These are phyloP conservation scores for Penicillium canariense DNA, from an alignment of 495 filamentous ascomycete species.

Conservation along the genomic window DNA sequence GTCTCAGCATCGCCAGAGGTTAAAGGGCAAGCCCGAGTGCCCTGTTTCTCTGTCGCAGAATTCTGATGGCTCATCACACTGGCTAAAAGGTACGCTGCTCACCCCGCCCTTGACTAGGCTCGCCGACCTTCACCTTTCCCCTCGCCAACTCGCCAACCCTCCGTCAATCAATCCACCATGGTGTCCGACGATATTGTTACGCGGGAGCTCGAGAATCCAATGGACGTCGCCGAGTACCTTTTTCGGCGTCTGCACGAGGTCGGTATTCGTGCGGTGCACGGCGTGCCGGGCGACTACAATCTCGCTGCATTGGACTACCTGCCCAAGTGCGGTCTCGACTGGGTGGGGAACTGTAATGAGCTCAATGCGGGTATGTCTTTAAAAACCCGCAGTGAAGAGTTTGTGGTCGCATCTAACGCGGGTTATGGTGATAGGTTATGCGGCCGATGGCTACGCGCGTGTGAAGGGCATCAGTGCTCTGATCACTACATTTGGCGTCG, in stretches of 20 bases:
- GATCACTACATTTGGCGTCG: conserved; percentile 69
- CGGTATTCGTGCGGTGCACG: conserved; percentile 59
- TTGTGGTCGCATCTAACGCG: not conserved
- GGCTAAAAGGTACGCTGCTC: not conserved
- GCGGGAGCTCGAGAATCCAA: conserved; percentile 51
- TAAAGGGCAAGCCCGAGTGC: not conserved
- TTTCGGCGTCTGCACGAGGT: conserved; percentile 62
- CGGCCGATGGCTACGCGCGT: conserved; percentile 70
- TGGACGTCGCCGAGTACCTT: conserved; percentile 61
- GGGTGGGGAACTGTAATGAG: conserved; percentile 76
- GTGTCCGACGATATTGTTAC: conserved; percentile 56
- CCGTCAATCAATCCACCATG: conserved; percentile 13
- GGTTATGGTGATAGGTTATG: conserved; percentile 52
- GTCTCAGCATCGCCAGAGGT: not conserved
- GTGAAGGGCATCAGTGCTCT: conserved; percentile 64
- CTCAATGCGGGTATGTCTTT: conserved; percentile 58
- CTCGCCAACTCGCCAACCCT: not conserved
- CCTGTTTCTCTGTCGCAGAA: conserved; percentile 5
- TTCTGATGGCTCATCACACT: conserved; percentile 11
- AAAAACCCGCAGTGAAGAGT: not conserved
- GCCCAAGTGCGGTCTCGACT: conserved; percentile 54
- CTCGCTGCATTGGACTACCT: conserved; percentile 61
- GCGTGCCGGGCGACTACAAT: conserved; percentile 61
- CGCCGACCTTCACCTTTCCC: not conserved
- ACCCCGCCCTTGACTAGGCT: not conserved